A percentile compares a stretch with the other conserved stretches of the same genome.
Evolutionary conservation across 345 rosid genomes (phyloP).

Genomic region (Salix suchowensis): DNA sequence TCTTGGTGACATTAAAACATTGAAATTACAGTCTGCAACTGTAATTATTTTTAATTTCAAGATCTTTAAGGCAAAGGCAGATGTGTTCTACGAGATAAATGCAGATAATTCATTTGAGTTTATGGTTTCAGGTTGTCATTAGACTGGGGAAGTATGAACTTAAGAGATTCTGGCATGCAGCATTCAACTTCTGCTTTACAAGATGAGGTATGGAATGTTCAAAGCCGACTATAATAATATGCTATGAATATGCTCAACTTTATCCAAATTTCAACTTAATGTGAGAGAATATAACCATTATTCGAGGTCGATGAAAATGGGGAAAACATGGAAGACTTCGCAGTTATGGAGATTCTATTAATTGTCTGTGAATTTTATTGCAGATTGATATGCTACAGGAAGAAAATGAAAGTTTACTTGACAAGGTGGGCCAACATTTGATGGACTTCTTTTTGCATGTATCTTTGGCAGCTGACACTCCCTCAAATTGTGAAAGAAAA

Average conservation of each 20-base stretch:
- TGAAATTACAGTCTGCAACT: neutral
- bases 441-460: neutral
- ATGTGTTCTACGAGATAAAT: neutral
- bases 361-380: slow-evolving; percentile 23
- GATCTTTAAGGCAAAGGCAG: neutral
- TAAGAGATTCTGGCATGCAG: slow-evolving; percentile 48
- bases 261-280: neutral
- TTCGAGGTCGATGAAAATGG: neutral
- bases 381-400: slow-evolving; percentile 61
- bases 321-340: neutral
- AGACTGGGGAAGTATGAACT: slow-evolving; percentile 48
- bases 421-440: slow-evolving; percentile 15
- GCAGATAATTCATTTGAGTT: neutral
- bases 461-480: neutral
- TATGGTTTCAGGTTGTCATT: slow-evolving; percentile 41
- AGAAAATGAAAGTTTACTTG: slow-evolving; percentile 23
- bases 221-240: slow-evolving; percentile 3
- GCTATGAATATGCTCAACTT: neutral
- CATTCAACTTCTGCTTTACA: slow-evolving; percentile 67
- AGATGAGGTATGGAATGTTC: slow-evolving; percentile 57
- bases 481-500: neutral
- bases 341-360: neutral
- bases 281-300: too few species aligned
- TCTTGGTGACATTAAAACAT: too few species aligned
- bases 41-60: neutral